Conservation (phyloP, 345 rosid genomes). For the Brassica juncea region DNA sequence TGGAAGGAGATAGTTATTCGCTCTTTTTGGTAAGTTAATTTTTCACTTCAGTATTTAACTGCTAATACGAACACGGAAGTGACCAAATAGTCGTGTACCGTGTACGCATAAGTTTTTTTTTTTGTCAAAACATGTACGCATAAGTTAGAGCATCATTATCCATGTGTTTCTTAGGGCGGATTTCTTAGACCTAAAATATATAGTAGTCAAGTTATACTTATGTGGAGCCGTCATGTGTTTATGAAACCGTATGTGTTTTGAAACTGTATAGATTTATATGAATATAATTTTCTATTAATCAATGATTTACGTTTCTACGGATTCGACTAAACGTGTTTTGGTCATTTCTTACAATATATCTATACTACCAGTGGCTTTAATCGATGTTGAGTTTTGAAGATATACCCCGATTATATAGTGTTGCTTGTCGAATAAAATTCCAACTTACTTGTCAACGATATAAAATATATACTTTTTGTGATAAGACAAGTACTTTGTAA, state of each 20-base stretch:
- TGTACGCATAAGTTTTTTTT: too few relatives aligned
- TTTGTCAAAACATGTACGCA: background rate
- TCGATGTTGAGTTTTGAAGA: slow-evolving; percentile 17
- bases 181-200: slow-evolving; percentile 2
- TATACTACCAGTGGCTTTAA: background rate
- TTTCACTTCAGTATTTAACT: slow-evolving; percentile 24
- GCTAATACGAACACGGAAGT: slow-evolving; percentile 10
- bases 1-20: background rate
- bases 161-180: slow-evolving; percentile 26
- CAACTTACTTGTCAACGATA: slow-evolving; percentile 21
- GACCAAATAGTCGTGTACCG: background rate
- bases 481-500: background rate
- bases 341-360: background rate
- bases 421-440: slow-evolving; percentile 29
- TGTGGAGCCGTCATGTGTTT: background rate
- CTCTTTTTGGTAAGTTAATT: slow-evolving; percentile 15
- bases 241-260: background rate
- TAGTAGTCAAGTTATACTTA: too few relatives aligned
- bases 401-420: slow-evolving; percentile 22
- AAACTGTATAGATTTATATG: background rate
- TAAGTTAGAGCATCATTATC: background rate
- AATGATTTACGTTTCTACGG: background rate
- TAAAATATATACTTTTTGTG: slow-evolving; percentile 9
- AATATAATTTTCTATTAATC: background rate
- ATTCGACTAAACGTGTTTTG: slow-evolving; percentile 2